These are phyloP conservation scores for Mycotypha africana DNA, from an alignment of 371 early-diverging fungal species.

Conservation along the genomic window DNA sequence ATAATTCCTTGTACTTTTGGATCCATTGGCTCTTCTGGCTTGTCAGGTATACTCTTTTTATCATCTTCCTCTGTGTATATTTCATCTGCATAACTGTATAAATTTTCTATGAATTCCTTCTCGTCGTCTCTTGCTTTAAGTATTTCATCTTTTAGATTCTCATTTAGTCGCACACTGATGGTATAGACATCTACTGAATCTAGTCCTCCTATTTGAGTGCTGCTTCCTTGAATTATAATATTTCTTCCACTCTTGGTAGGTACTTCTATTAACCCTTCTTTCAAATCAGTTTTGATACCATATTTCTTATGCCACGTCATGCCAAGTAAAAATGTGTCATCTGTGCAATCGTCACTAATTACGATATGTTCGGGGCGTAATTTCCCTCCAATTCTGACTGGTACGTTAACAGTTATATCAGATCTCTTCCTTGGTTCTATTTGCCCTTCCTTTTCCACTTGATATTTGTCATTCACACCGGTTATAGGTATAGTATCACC, in stretches of 20 bases:
- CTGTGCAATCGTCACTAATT: not conserved
- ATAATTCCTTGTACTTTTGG: no score
- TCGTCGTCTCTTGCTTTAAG: no score
- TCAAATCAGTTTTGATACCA: not conserved
- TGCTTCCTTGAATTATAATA: no score
- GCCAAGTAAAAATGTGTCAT: constrained; percentile 1
- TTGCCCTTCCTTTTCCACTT: no score
- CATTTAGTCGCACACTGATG: no score
- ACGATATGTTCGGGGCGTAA: constrained; percentile 8
- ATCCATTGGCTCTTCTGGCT: no score
- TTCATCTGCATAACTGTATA: no score
- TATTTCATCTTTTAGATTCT: no score
- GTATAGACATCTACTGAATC: no score
- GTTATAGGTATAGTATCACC: not conserved
- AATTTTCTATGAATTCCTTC: no score
- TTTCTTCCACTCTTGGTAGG: not conserved
- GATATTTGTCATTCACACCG: not conserved
- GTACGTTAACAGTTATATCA: constrained; percentile 4
- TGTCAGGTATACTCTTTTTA: no score
- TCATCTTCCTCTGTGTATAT: no score
- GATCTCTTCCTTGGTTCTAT: not conserved
- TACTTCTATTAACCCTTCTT: not conserved
- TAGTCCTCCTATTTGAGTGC: not conserved
- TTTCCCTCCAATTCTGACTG: constrained; percentile 6
- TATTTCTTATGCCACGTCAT: constrained; percentile 7